These are phyloP conservation scores for Fusarium pilosicola DNA, from an alignment of 2,329 filamentous ascomycete species.

Conservation along the genomic window DNA sequence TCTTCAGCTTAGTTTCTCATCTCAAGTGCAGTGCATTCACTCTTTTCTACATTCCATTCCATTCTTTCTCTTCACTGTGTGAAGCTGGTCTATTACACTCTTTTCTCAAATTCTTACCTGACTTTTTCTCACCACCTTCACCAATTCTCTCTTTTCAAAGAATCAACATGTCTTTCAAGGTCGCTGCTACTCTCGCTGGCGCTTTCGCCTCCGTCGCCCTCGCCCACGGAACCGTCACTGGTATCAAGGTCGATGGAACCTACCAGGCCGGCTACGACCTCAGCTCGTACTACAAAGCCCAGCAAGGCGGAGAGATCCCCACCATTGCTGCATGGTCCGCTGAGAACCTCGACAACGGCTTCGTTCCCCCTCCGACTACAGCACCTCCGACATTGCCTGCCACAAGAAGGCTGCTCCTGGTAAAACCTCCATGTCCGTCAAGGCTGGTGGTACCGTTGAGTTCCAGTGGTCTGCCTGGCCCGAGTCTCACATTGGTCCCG, in stretches of 20 bases:
- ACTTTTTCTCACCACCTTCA: background rate
- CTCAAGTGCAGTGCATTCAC: conserved; percentile 24
- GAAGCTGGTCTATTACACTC: conserved; percentile 43
- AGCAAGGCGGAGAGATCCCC: conserved; percentile 34
- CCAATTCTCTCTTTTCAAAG: background rate
- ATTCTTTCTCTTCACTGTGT: conserved; percentile 45
- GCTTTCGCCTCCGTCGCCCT: conserved; percentile 38
- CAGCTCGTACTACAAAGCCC: conserved; percentile 36
- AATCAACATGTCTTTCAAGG: conserved; percentile 40
- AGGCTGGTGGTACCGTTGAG: conserved; percentile 54
- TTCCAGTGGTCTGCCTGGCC: conserved; percentile 58
- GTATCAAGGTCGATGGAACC: conserved; percentile 39
- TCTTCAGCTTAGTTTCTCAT: conserved; percentile 33
- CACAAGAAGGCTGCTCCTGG: conserved; percentile 53
- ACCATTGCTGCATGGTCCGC: conserved; percentile 53
- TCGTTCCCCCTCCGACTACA: conserved; percentile 56
- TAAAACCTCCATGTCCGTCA: conserved; percentile 48
- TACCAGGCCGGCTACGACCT: conserved; percentile 30
- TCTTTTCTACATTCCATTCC: conserved; percentile 21
- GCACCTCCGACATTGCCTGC: conserved; percentile 57
- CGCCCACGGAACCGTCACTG: conserved; percentile 40
- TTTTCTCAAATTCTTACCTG: background rate
- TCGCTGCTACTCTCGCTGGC: conserved; percentile 28
- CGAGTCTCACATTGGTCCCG: conserved; percentile 60
- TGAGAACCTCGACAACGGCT: conserved; percentile 61